Base-by-base conservation (phyloP, 371 early-diverging fungal genomes). In the Actinomortierella wolfii region DNA sequence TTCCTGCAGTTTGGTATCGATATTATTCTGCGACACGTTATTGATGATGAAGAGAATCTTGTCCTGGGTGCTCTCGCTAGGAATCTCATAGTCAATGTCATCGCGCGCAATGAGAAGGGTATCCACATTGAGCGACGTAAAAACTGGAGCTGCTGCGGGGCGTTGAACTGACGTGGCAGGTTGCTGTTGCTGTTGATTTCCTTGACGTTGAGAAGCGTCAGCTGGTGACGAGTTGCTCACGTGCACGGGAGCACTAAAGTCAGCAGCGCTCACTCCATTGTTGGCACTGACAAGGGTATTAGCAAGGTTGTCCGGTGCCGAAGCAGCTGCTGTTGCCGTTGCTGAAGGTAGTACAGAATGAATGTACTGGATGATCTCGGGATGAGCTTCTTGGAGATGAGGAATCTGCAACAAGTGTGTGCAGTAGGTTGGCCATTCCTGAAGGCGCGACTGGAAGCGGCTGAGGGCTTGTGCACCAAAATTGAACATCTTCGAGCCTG, bases 41-140 rank as follows among this genome's bases (percentile, higher is more conserved):
- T 99, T 99, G 68, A 99, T 87, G 25, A 94, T 93, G 75, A 99
- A 99, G 45, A 96, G 83, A 39, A 99, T 91, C 79, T 94, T 94
- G 68, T 98, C 98, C 73, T 93, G 91, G 4, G 86, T 82, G 3
- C 79, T 80, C 74, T 94, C 94, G 25, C 79, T 64, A 0, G 97
- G 93, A 21, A 84, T 76, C 7, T 81, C 81, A 51, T 83, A 83
- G 6, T 78, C 66, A 42, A 79, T 71, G 41, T 68, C 67, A 29
- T 76, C 78, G 9, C 61, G 62, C 15, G 76, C 66, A 6, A 64
- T 55, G n/a, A 78, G 51, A 7, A 74, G 55, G 2, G 83, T 80
- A 45, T 87, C 86, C 53, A 85, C 69, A 52, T 79, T 78, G 8
- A 92, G 56, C 1, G 90, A 84, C 0, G 87, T 87, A 58, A 92